Percentiles rank a stretch among this genome's conserved stretches.
phyloP scores from a whole-genome alignment of 2,329 filamentous ascomycete species.

The Verticillium zaregamsianum region DNA sequence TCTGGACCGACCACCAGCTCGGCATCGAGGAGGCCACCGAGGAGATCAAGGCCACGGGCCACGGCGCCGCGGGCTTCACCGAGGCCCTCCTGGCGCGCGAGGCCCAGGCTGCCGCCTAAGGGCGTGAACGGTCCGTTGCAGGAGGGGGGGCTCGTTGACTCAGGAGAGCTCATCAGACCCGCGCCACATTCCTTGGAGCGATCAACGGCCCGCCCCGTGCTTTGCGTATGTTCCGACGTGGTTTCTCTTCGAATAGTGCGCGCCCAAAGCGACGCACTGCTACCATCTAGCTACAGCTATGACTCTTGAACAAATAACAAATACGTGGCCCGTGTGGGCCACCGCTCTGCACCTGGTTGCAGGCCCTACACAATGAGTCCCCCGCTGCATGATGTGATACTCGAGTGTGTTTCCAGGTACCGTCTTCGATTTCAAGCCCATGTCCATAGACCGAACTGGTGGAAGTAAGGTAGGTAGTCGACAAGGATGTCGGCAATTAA shows the following conservation, averaged over 20 bases:
- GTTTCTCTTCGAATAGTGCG: background rate
- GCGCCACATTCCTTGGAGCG: conserved; percentile 26
- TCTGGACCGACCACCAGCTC: conserved; percentile 91
- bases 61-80: conserved; percentile 40
- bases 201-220: conserved; percentile 7
- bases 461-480: no score
- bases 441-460: no score
- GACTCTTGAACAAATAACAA: background rate
- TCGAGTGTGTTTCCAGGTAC: no score
- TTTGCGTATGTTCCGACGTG: background rate
- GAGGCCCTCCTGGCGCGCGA: conserved; percentile 58
- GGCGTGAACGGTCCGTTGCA: conserved; percentile 16
- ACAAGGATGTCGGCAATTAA: no score
- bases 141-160: conserved; percentile 2
- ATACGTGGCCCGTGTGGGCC: background rate
- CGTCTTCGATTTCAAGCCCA: no score
- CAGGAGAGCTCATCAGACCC: conserved; percentile 10
- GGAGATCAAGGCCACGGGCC: conserved; percentile 50
- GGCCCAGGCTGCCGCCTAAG: conserved; percentile 26
- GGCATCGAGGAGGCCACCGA: conserved; percentile 64
- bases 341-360: background rate
- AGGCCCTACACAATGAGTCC: background rate
- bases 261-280: background rate
- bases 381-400: background rate
- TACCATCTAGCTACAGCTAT: background rate